Evolutionary conservation across 2,329 filamentous ascomycete genomes (phyloP), one percentile per base, ranked within the genome.

Genomic region (Aureobasidium sp.): DNA sequence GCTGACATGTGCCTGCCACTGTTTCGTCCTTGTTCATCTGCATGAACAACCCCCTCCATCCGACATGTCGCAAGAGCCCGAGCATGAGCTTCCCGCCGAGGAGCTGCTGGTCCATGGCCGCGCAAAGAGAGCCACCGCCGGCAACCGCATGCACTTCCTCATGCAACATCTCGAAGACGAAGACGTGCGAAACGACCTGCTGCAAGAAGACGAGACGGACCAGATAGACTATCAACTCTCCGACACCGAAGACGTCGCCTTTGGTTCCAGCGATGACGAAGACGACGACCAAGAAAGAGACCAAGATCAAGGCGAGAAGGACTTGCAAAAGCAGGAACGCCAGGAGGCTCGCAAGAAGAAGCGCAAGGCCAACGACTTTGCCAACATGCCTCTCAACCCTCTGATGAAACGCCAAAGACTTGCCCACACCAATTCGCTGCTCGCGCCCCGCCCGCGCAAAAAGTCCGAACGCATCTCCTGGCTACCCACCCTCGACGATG

Each of bases 271-370:
- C 0, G 89, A 90, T 66, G 88, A 91, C 50, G 90, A 94, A 53
- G 90, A 95, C 64, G 87, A 91, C 62, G 54, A 58, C 31, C 31
- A 33, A 80, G 87, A 63, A 24, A 76, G 72, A 9, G 75, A 81
- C 22, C 85, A 94, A 66, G 90, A 96, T 45, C 89, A 90, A 62
- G 94, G 94, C 37, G 94, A 99, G 76, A 88, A 87, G 69, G 91
- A 96, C 74, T 74, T 99, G 60, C 86, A 94, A 75, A 87, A 84
- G 66, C 84, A 88, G 68, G 90, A 88, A 62, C 86, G 85, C 67
- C 85, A 83, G 63, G 83, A 81, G 62, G 84, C 82, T 3, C 90
- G 90, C 72, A 96, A 96, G 75, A 90, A 90, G 72, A 97, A 96
- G 75, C 85, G 91, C 67, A 95, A 93, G 70, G 85, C 87, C 1